Conservation (phyloP, 768 basidiomycete genomes). For the Collybia sordida region DNA sequence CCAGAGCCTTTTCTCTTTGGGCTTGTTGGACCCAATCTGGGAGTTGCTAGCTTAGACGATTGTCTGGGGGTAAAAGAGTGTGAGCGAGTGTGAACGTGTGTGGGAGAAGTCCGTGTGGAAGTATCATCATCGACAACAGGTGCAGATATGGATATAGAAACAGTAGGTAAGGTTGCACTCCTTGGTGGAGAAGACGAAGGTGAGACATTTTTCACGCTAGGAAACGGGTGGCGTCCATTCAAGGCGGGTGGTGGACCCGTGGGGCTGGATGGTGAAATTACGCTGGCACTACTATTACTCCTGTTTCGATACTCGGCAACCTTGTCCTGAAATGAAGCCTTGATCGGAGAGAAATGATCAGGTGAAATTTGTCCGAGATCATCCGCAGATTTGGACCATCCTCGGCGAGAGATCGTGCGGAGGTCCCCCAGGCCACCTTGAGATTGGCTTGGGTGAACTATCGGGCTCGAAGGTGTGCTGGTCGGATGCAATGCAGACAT, state of each 20-base stretch:
- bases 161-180: constrained; percentile 31
- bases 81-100: constrained; percentile 60
- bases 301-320: constrained; percentile 66
- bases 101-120: constrained; percentile 20
- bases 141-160: constrained; percentile 51
- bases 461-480: constrained; percentile 40
- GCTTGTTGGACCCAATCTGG: constrained; percentile 49
- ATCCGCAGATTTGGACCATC: constrained; percentile 81
- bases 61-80: constrained; percentile 73
- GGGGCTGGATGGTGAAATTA: constrained; percentile 33
- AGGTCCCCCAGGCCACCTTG: constrained; percentile 60
- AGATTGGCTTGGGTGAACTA: constrained; percentile 13
- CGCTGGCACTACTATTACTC: constrained; percentile 55
- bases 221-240: constrained; percentile 42
- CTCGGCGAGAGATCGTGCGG: constrained; percentile 64
- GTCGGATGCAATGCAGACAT: constrained; percentile 33
- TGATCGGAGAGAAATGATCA: constrained; percentile 34
- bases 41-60: constrained; percentile 64
- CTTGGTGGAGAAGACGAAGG: constrained; percentile 32
- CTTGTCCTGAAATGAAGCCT: constrained; percentile 57
- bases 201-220: constrained; percentile 33
- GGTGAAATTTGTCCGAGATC: constrained; percentile 62
- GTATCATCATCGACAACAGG: constrained; percentile 34
- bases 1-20: constrained; percentile 59
- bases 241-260: constrained; percentile 28